phyloP scores from a whole-genome alignment of 2,329 filamentous ascomycete genomes.

The Mariannaea elegans region DNA sequence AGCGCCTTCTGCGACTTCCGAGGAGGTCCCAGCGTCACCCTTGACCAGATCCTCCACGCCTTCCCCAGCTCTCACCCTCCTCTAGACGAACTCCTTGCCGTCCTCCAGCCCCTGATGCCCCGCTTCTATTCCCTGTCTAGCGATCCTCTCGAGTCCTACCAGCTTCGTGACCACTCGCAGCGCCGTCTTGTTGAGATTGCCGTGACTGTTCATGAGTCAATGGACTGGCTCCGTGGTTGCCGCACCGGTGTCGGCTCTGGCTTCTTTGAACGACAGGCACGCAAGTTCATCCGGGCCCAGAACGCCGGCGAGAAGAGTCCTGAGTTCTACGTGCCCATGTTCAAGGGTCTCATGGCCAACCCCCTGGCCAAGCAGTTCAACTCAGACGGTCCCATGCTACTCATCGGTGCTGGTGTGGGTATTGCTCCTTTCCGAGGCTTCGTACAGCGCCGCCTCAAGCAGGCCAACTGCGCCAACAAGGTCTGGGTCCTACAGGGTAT shows the following conservation, averaged over 20 bases:
- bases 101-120: conserved; percentile 90
- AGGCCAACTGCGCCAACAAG: conserved; percentile 96
- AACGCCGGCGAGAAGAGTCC: conserved; percentile 62
- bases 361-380: conserved; percentile 92
- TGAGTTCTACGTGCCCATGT: conserved; percentile 89
- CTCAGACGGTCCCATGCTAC: conserved; percentile 93
- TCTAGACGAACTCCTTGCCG: conserved; percentile 80
- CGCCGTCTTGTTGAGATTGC: conserved; percentile 92
- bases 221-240: conserved; percentile 76
- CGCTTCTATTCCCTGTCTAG: conserved; percentile 98
- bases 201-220: conserved; percentile 91
- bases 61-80: conserved; percentile 94
- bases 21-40: conserved; percentile 84
- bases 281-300: conserved; percentile 74
- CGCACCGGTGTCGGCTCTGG: conserved; percentile 91
- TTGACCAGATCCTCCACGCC: conserved; percentile 86
- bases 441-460: conserved; percentile 91
- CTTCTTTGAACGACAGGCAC: conserved; percentile 88
- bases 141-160: conserved; percentile 83
- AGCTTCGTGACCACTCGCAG: conserved; percentile 72
- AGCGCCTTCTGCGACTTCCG: conserved; percentile 93
- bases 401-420: conserved; percentile 95
- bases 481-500: conserved; percentile 96
- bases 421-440: conserved; percentile 98
- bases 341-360: conserved; percentile 97